phyloP scores from a whole-genome alignment of 805 yeast species.

The Lipomyces japonicus region DNA sequence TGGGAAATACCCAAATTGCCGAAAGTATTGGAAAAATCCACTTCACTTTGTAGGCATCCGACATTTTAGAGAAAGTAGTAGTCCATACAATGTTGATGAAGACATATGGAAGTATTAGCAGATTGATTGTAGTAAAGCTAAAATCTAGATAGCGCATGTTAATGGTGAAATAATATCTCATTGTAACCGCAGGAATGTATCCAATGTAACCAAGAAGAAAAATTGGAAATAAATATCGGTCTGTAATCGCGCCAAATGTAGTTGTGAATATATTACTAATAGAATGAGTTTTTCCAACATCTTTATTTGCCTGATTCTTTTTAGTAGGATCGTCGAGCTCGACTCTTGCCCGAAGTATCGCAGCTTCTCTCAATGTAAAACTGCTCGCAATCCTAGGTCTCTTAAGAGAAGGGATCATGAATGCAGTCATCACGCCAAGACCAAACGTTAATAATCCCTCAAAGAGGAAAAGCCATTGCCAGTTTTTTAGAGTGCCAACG shows the following conservation, averaged over 20 bases:
- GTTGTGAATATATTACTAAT: constrained; percentile 42
- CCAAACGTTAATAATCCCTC: constrained; percentile 51
- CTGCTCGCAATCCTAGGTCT: constrained; percentile 10
- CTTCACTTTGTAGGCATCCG: constrained; percentile 18
- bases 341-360: constrained; percentile 21
- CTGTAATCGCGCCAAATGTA: constrained; percentile 32
- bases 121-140: constrained; percentile 48
- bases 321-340: constrained; percentile 24
- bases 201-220: constrained; percentile 24
- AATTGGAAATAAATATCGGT: constrained; percentile 18
- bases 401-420: constrained; percentile 28
- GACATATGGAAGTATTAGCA: constrained; percentile 52
- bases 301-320: constrained; percentile 26
- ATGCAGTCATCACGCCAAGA: constrained; percentile 50
- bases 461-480: constrained; percentile 65
- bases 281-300: constrained; percentile 45
- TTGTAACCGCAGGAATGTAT: constrained; percentile 23
- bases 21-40: constrained; percentile 25
- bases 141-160: constrained; percentile 49
- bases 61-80: constrained; percentile 30
- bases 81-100: constrained; percentile 32
- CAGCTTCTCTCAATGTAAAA: constrained; percentile 23
- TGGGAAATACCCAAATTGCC: constrained; percentile 27
- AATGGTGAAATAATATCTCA: constrained; percentile 41
- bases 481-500: constrained; percentile 42